A percentile compares a stretch with the other conserved stretches of the same genome.
Evolutionary conservation across 129 eudicot species (phyloP).

Genomic region (Flaveria linearis): DNA sequence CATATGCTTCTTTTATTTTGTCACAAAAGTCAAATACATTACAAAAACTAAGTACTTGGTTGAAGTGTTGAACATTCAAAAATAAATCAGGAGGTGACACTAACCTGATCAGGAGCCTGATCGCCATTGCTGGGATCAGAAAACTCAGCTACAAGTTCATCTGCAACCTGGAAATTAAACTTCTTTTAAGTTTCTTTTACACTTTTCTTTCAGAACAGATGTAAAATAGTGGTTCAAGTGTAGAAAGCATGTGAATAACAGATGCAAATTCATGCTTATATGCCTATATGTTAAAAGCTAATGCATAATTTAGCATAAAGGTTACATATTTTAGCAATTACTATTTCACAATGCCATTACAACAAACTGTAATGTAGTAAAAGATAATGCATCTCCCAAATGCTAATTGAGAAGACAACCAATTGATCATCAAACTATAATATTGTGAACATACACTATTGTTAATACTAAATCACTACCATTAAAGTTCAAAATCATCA

Average conservation of each 20-base stretch:
- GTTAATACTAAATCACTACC: not conserved
- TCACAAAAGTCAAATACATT: not conserved
- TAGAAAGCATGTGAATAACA: not conserved
- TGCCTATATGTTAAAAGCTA: not conserved
- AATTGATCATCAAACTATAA: not conserved
- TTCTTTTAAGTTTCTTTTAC: not conserved
- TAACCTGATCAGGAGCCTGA: conserved; percentile 55
- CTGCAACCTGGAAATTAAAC: conserved; percentile 60
- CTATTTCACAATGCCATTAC: not conserved
- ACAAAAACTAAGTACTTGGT: not conserved
- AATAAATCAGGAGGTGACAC: not conserved
- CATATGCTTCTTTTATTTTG: not conserved
- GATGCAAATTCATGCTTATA: conserved; percentile 9
- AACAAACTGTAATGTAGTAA: not conserved
- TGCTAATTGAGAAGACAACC: not conserved
- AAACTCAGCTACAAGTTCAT: conserved; percentile 84
- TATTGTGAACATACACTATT: not conserved
- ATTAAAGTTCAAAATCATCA: not conserved
- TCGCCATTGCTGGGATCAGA: conserved; percentile 45
- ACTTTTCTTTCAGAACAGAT: not conserved
- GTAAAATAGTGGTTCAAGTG: not conserved
- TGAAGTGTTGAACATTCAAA: not conserved
- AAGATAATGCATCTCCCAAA: not conserved
- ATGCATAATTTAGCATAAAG: not conserved
- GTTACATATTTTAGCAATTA: not conserved